Conservation (phyloP, 1,284 basidiomycete genomes). For the Cryptococcus depauperatus region DNA sequence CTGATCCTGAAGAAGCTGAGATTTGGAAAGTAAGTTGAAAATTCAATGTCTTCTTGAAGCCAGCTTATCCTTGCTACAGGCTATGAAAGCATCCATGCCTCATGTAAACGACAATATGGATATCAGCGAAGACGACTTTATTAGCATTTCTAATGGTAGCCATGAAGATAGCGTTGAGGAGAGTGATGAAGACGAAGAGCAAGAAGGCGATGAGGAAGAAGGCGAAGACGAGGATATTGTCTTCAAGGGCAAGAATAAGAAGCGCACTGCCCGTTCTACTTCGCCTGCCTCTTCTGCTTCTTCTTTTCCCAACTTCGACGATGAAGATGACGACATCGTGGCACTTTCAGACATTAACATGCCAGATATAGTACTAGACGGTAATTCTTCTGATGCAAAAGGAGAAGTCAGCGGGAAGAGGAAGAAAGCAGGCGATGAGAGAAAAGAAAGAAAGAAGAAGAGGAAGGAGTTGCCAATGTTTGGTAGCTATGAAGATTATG, state of each 20-base stretch:
- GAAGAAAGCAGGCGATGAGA: conserved; percentile 53
- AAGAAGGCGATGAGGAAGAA: conserved; percentile 25
- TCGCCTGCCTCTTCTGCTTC: conserved; percentile 11
- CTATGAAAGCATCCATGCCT: conserved; percentile 74
- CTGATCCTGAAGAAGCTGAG: conserved; percentile 55
- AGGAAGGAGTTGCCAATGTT: conserved; percentile 80
- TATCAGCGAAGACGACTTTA: conserved; percentile 17
- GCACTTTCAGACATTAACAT: conserved; percentile 40
- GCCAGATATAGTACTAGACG: conserved; percentile 42
- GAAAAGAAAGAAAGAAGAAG: conserved; percentile 52
- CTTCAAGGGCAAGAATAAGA: not conserved
- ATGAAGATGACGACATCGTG: conserved; percentile 45
- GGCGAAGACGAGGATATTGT: conserved; percentile 15
- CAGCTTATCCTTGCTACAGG: conserved; percentile 48
- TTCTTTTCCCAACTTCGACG: conserved; percentile 34
- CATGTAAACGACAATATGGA: conserved; percentile 48
- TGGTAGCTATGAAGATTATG: conserved; percentile 92
- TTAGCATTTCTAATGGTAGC: not conserved
- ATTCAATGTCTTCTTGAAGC: not conserved
- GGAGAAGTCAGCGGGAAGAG: conserved; percentile 47
- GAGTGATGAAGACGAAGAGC: conserved; percentile 29
- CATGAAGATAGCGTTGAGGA: not conserved
- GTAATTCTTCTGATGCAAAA: conserved; percentile 32
- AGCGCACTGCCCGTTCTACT: conserved; percentile 5
- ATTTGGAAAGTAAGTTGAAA: conserved; percentile 64